These are phyloP conservation scores for Penicillium argentinense DNA, from an alignment of 495 filamentous ascomycete species.

Conservation along the genomic window DNA sequence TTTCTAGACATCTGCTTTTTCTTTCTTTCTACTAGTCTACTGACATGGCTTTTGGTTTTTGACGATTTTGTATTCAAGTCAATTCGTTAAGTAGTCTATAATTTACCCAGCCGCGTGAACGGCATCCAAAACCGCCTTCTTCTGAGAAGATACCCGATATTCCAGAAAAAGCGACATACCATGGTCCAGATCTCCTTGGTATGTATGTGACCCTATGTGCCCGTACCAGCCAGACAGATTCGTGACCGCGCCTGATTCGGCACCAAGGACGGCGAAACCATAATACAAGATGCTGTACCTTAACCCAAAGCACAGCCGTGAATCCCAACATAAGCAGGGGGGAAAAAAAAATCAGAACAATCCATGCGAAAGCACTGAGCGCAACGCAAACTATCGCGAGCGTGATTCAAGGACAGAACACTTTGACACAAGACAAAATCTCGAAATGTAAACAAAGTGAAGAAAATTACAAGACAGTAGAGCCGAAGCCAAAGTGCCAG, in stretches of 20 bases:
- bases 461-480: constrained; percentile 3
- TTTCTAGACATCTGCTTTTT: too few relatives aligned
- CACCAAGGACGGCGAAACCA: constrained; percentile 9
- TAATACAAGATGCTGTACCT: constrained; percentile 12
- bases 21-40: too few relatives aligned
- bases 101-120: constrained; percentile 6
- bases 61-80: constrained; percentile 13
- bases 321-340: constrained; percentile 1
- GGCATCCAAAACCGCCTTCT: constrained; percentile 2
- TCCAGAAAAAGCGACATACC: constrained; percentile 13
- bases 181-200: neutral
- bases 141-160: constrained; percentile 20
- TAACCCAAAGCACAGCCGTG: constrained; percentile 5
- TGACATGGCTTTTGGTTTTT: too few relatives aligned
- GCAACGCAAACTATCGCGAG: constrained; percentile 4
- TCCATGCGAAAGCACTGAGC: neutral
- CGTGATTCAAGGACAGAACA: neutral
- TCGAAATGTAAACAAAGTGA: constrained; percentile 2
- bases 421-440: neutral
- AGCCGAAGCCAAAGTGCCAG: constrained; percentile 14
- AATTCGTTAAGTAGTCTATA: constrained; percentile 28
- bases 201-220: constrained; percentile 16
- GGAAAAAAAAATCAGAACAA: constrained; percentile 8
- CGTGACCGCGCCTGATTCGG: constrained; percentile 3
- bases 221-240: constrained; percentile 27